Base-by-base conservation (phyloP, 2,329 filamentous ascomycete species). In the Celoporthe dispersa region DNA sequence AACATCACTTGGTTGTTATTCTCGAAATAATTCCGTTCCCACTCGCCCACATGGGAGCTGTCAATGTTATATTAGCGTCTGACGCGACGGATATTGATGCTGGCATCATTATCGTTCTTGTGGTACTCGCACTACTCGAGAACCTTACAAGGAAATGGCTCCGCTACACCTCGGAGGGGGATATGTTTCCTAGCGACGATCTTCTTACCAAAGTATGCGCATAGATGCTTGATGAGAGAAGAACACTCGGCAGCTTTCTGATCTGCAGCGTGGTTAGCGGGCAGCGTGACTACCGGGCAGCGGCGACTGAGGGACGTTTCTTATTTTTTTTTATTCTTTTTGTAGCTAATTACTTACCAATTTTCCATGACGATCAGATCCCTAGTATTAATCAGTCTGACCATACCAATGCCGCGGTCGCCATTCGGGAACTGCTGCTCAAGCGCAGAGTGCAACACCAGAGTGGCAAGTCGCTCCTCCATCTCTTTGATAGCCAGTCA, bases 11-110 rank as follows among this genome's bases (percentile, higher is more conserved):
- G n/a, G 84, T 99, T 96, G 80, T 99, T 96, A 25, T 99, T 96
- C 83, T 98, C 95, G 96, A 99, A 98, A 82, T 98, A 99, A 84
- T 99, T 99, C 82, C 98, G 95, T 77, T 99, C 96, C 96, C 96
- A 99, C 83, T 99, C 96, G 71, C 98, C 96, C 51, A 12, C 12
- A 53, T 9, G n/a, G 3, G n/a, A 2, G 1, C n/a, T 28, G 2
- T 6, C 22, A 6, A 19, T 53, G 51, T 7, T 22, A 48, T 22
- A 19, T n/a, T 39, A 39, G n/a, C n/a, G 8, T 53, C 0, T 28
- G 51, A 53, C 25, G n/a, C 51, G 28, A n/a, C 14, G 51, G 11
- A 28, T 25, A 53, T 53, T n/a, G 75, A 99, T 99, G 8, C 3
- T 39, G n/a, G n/a, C 11, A 77, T 99, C 96, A 63, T 95, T 98